Conservation (phyloP, 225 moss, liverwort and hornwort species). For the Physcomitrium patens region DNA sequence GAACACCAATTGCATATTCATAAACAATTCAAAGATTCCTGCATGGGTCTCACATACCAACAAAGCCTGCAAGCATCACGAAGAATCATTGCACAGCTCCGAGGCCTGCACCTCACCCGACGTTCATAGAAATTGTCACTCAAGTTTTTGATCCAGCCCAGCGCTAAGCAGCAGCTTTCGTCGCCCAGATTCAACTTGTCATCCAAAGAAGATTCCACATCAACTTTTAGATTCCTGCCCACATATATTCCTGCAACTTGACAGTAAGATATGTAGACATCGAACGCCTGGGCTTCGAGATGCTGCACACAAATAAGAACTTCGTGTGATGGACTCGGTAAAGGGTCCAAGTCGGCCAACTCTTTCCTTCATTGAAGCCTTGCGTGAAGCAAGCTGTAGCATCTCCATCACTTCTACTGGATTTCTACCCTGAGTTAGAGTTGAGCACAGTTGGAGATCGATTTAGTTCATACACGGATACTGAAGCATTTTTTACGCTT, state of each 20-base stretch:
- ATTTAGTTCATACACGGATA: neutral
- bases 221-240: neutral
- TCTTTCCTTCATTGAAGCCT: neutral
- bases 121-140: neutral
- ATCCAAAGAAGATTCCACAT: neutral
- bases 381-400: neutral
- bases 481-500: neutral
- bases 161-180: neutral
- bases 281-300: slow-evolving; percentile 15
- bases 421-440: neutral
- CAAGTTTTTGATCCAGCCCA: neutral
- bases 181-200: neutral
- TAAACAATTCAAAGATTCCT: slow-evolving; percentile 2
- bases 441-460: neutral
- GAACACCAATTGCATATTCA: neutral
- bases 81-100: neutral
- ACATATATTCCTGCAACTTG: neutral
- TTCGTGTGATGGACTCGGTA: slow-evolving; percentile 17
- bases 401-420: neutral
- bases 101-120: no score
- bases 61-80: no score
- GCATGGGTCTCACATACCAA: neutral
- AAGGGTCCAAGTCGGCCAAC: neutral
- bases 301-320: neutral
- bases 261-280: neutral